Evolutionary conservation across 805 yeast species (phyloP), one percentile per base, ranked within the genome.

Genomic region (Candida quercuum): DNA sequence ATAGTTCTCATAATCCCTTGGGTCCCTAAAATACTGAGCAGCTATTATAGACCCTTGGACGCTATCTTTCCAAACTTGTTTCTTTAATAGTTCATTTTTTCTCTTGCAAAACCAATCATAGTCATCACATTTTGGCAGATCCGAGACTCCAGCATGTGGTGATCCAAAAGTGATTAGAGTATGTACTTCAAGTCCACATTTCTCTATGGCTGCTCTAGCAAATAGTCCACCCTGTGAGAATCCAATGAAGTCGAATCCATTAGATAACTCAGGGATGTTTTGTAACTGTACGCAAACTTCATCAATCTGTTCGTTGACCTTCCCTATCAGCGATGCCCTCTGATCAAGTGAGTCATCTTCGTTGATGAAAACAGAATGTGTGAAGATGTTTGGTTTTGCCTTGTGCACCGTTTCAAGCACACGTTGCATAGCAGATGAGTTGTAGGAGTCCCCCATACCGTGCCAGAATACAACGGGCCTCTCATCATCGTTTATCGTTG

Each of bases 221-320:
- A 85, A 78, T n/a, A 85, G 58, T 0, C 95, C 95, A 28, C 95
- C 95, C 54, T 85, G 95, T 0, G 91, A 82, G 47, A 81, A 79
- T 5, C 95, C 95, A 28, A 85, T 67, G 6, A 80, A 85, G 54
- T 82, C 80, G 51, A 83, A 80, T 0, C 89, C 89, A 24, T 59
- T 39, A 2, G 40, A 35, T 7, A 83, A 60, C 38, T 70, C 74
- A 1, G 75, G 61, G 2, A 72, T 63, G 1, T 47, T 47, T 0
- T 53, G 36, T n/a, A 85, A 52, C 42, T 76, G 74, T 6, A 66
- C 66, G 54, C 89, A 83, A 0, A 73, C 86, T 5, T 43, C 40
- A 1, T 67, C 70, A 3, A 85, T 49, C 48, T 84, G 78, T 5
- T 60, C 63, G 45, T 73, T 72, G 18, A 79, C 67, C 45, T 74